Percentiles rank a stretch among this genome's conserved stretches.
Evolutionary conservation across 768 basidiomycete genomes (phyloP).

Genomic region (Kwoniella dendrophila): DNA sequence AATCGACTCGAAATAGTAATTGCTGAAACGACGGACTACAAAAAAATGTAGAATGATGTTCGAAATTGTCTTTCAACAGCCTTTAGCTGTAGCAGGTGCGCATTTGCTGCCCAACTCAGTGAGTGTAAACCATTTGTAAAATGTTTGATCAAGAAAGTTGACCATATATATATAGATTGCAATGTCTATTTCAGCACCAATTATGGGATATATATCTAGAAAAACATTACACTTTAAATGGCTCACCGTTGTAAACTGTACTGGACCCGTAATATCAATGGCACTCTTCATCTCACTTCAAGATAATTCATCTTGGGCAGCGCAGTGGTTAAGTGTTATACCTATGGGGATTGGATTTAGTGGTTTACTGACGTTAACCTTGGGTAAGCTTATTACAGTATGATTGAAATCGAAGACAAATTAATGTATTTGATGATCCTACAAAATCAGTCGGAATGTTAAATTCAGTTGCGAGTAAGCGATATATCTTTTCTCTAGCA

Average conservation of each 20-base stretch:
- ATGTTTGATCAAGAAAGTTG: not conserved
- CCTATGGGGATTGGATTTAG: constrained; percentile 28
- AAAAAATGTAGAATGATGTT: constrained; percentile 14
- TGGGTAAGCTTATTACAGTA: constrained; percentile 12
- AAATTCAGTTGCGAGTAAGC: constrained; percentile 27
- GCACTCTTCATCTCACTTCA: constrained; percentile 7
- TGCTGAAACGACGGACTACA: not conserved
- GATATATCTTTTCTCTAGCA: not conserved
- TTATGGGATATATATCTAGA: constrained; percentile 19
- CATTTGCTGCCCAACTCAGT: constrained; percentile 28
- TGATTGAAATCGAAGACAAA: no score
- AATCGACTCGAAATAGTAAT: no score
- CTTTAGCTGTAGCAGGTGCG: constrained; percentile 22
- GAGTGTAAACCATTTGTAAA: not conserved
- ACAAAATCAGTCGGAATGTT: constrained; percentile 17
- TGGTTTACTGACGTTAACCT: constrained; percentile 17
- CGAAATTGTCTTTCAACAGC: constrained; percentile 28
- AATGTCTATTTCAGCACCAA: constrained; percentile 20
- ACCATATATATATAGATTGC: constrained; percentile 6
- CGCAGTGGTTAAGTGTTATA: constrained; percentile 23
- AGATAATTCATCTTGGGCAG: constrained; percentile 9
- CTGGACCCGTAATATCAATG: constrained; percentile 28
- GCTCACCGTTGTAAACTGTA: constrained; percentile 22
- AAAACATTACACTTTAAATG: constrained; percentile 25
- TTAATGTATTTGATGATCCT: not conserved